Base-by-base conservation (phyloP, 371 early-diverging fungal species). In the Choanephora cucurbitarum region DNA sequence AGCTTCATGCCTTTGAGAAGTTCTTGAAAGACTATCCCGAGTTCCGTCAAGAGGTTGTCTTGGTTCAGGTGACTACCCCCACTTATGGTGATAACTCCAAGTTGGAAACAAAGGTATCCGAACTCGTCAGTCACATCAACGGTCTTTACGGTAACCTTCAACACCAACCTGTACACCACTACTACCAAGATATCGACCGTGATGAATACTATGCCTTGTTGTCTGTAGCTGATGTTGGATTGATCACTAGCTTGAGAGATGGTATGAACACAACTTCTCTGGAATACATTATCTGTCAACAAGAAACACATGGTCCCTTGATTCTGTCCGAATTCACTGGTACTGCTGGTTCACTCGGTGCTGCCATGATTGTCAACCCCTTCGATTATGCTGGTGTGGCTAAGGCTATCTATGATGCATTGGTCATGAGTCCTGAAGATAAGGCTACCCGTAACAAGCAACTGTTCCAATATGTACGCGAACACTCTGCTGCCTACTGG, bases 211-310 rank as follows among this genome's bases (percentile, higher is more conserved):
- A 92, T 75, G 99, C 99, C 0, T 75, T 99, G 31, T 79, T 99
- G 32, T 85, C 89, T 13, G 85, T 94, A 3, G 98, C 97, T 23
- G 99, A 99, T 72, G 89, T 93, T 3, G 94, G 92, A 34, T 69
- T 99, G 24, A 93, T 99, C 52, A 99, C 99, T 0, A 87, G 92
- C 43, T 80, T 98, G 11, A 84, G 98, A 21, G 99, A 99, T 71
- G 99, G 99, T 47, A 99, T 99, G 99, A 99, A 99, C 80, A 92
- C 99, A 9, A 98, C 97, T 3, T 91, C 94, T 22, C 89, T 98
- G 34, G 99, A 99, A 71, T 99, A 93, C 75, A 86, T 99, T 44
- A 87, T 98, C 41, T 99, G 97, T 75, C 98, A 98, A 70, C 86
- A 90, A 49, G 92, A 92, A 34, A 90, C 91, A 32, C 77, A 89